Base-by-base conservation (phyloP, 2,329 filamentous ascomycete species). In the Beauveria scarabaeidicola region DNA sequence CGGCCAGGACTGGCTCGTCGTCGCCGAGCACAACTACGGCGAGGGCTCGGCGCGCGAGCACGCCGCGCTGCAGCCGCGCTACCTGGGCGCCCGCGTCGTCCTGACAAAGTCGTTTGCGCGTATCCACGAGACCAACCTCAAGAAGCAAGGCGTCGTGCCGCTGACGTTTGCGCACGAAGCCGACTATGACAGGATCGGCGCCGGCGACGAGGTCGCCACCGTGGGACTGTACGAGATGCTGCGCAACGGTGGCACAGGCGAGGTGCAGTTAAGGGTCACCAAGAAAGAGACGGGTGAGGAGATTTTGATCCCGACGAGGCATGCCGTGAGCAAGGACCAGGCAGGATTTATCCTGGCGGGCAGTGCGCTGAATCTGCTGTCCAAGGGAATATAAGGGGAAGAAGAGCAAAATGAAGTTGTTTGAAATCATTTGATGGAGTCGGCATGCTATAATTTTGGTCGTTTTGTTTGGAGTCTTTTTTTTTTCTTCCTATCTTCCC, bases 21-120 rank as follows among this genome's bases (percentile, higher is more conserved):
- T 99, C 29, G 94, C 93, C 19, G 94, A 99, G 78, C 91, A 96
- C 77, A 99, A 99, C 81, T 96, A 96, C 76, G 91, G 92, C 65
- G 91, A 96, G 74, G 91, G 91, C 19, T 91, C 87, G 55, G 91
- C 91, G 2, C 84, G 91, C 64, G 91, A 96, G 73, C 91, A 96
- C 75, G 91, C 91, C 23, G 91, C 91, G 1, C 79, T 96, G 40
- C 91, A 96, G 73, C 92, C 91, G 2, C 82, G 91, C n/a, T 96
- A 92, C 75, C 86, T 96, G 2, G 92, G 91, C 61, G 90, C 89
- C 21, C 83, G 90, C 53, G 80, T 96, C 69, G 91, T 96, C 61
- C 81, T 96, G 19, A 81, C 88, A 60, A 96, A 96, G 78, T 89
- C 84, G 41, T 96, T 96, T 70, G 91, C 91, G 0, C 86, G 91